Base-by-base conservation (phyloP, 2,329 filamentous ascomycete genomes). In the Rhynchosporium graminicola region DNA sequence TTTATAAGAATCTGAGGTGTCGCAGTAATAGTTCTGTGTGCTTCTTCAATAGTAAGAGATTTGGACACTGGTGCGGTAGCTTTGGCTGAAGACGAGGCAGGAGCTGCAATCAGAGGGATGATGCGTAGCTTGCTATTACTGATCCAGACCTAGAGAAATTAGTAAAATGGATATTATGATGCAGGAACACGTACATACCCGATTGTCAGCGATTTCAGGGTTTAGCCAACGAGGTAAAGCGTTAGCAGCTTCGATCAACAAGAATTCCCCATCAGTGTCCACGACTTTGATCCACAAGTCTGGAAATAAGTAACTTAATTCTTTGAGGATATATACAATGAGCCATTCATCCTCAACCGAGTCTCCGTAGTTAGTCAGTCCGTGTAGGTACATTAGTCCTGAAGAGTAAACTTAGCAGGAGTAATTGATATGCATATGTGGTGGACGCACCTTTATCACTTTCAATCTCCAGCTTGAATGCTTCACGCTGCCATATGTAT, bases 321-420 rank as follows among this genome's bases (percentile, higher is more conserved):
- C 89, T 50, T 90, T 86, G 36, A 99, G 80, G 4, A 98, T 79
- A 77, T 93, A 97, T 26, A 98, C 93, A 63, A 98, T 88, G 5
- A 98, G 83, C 96, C 95, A 99, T 78, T 99, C 96, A 71, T 99
- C 95, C 72, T 97, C 94, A 3, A 98, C 87, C 0, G 92, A 95
- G 76, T 99, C 96, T 8, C 94, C 93, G 71, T 92, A 98, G 74
- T 94, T 90, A 0, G 92, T 95, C 57, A 82, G 80, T 26, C 94
- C 94, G 66, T 86, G 83, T 5, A 99, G 82, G 66, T 87, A 87
- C n/a, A 80, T 73, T 8, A 85, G 72, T 0, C 81, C 83, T 83
- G 46, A 33, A 33, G 15, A 38, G 6, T 29, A 38, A 20, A 33
- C 63, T 60, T 15, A 67, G 15, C 7, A 8, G 46, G 48, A 10